Conservation (phyloP, 768 basidiomycete genomes). For the Termitomyces sp. region DNA sequence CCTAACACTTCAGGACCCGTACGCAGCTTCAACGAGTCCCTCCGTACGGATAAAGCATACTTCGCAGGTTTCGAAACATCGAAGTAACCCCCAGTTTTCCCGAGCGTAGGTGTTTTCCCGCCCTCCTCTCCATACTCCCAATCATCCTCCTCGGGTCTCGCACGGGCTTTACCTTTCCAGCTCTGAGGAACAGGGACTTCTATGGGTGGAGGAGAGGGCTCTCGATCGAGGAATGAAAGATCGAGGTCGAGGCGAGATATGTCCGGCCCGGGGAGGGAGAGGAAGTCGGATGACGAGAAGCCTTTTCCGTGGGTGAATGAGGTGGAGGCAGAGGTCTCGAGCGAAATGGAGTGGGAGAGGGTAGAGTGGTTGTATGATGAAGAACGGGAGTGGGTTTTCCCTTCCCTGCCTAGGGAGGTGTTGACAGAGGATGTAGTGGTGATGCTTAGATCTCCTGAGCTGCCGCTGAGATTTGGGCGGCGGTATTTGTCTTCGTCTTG, state of each 20-base stretch:
- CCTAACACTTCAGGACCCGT: not conserved
- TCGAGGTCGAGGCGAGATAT: slow-evolving; percentile 21
- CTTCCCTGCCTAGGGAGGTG: not conserved
- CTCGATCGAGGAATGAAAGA: slow-evolving; percentile 25
- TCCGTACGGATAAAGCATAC: not conserved
- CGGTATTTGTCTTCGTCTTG: not conserved
- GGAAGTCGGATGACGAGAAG: not conserved
- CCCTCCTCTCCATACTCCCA: slow-evolving; percentile 12
- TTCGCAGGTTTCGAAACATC: not conserved
- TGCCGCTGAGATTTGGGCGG: slow-evolving; percentile 6
- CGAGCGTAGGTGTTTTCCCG: slow-evolving; percentile 17
- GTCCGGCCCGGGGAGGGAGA: slow-evolving; percentile 22
- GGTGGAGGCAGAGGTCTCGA: not conserved
- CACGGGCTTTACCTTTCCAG: slow-evolving; percentile 5
- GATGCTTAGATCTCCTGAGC: not conserved
- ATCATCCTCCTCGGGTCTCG: slow-evolving; percentile 18
- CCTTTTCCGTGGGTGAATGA: not conserved
- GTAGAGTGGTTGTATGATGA: slow-evolving; percentile 18
- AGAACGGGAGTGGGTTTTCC: slow-evolving; percentile 14
- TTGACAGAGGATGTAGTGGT: not conserved
- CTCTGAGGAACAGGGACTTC: not conserved
- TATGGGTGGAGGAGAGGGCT: not conserved
- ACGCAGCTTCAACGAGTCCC: slow-evolving; percentile 4
- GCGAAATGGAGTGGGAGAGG: slow-evolving; percentile 7
- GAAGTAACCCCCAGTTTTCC: slow-evolving; percentile 5